phyloP scores from a whole-genome alignment of 805 yeast genomes.

The Wickerhamiella bombiphila region DNA sequence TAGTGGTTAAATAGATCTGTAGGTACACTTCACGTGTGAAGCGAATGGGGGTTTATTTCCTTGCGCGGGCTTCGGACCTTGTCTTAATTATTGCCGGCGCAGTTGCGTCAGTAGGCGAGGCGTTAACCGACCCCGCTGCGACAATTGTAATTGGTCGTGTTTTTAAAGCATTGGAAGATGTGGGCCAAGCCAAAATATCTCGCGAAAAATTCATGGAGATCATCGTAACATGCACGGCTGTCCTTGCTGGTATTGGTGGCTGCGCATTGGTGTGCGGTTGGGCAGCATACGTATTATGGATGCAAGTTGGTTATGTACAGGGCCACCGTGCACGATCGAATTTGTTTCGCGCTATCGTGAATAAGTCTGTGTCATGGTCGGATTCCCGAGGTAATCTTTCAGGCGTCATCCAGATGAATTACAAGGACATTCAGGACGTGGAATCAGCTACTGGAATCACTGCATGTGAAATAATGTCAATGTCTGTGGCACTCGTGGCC shows the following conservation, averaged over 20 bases:
- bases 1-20: background rate
- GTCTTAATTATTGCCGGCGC: slow-evolving; percentile 6
- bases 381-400: slow-evolving; percentile 38
- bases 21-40: background rate
- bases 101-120: slow-evolving; percentile 7
- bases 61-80: slow-evolving; percentile 5
- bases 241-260: slow-evolving; percentile 31
- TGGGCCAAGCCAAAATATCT: slow-evolving; percentile 22
- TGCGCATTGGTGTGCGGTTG: slow-evolving; percentile 34
- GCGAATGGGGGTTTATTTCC: slow-evolving; percentile 4
- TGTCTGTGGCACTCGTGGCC: slow-evolving; percentile 42
- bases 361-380: slow-evolving; percentile 43
- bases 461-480: slow-evolving; percentile 67
- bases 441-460: slow-evolving; percentile 25
- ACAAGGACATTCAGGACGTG: slow-evolving; percentile 23
- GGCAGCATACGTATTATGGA: slow-evolving; percentile 47
- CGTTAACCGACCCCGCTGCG: slow-evolving; percentile 16
- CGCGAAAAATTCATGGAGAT: slow-evolving; percentile 25
- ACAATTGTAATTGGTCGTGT: slow-evolving; percentile 53
- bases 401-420: slow-evolving; percentile 52
- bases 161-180: slow-evolving; percentile 32
- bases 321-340: slow-evolving; percentile 39
- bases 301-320: slow-evolving; percentile 57
- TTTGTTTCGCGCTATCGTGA: slow-evolving; percentile 33
- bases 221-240: slow-evolving; percentile 23